These are phyloP conservation scores for Agastache rugosa DNA, from an alignment of 257 asterid species.

Conservation along the genomic window DNA sequence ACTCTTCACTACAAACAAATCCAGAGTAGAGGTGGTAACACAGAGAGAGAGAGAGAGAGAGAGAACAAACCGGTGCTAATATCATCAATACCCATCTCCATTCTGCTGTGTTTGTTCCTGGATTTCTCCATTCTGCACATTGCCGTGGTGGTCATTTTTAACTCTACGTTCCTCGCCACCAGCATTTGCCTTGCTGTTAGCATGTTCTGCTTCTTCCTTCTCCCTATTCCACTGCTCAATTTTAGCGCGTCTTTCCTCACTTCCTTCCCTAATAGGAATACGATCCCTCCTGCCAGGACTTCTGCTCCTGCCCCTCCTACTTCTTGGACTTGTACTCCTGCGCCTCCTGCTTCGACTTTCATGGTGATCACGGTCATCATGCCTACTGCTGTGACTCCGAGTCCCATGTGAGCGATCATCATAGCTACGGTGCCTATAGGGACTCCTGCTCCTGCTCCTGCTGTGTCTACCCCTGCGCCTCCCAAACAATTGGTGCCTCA, in stretches of 20 bases:
- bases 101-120: slow-evolving; percentile 40
- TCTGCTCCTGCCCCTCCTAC: slow-evolving; percentile 69
- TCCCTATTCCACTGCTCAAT: slow-evolving; percentile 98
- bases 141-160: slow-evolving; percentile 41
- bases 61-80: slow-evolving; percentile 64
- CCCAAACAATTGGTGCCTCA: slow-evolving; percentile 87
- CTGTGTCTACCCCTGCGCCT: slow-evolving; percentile 62
- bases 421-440: slow-evolving; percentile 85
- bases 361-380: slow-evolving; percentile 72
- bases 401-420: slow-evolving; percentile 78
- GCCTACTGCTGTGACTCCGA: slow-evolving; percentile 74
- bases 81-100: slow-evolving; percentile 54
- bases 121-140: slow-evolving; percentile 38
- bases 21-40: background rate
- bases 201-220: slow-evolving; percentile 68
- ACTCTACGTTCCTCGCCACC: slow-evolving; percentile 38
- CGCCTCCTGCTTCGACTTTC: slow-evolving; percentile 80
- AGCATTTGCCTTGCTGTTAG: slow-evolving; percentile 43
- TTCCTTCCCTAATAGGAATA: slow-evolving; percentile 91
- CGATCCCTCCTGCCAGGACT: slow-evolving; percentile 78
- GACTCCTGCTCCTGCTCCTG: slow-evolving; percentile 88
- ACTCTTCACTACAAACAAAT: slow-evolving; percentile 8
- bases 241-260: slow-evolving; percentile 97
- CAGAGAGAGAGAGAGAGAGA: slow-evolving; percentile 38
- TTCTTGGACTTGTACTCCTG: slow-evolving; percentile 67